A percentile compares a stretch with the other conserved stretches of the same genome.
These are phyloP conservation scores for Fagus sylvatica DNA, from an alignment of 306 rosid genomes.

Conservation along the genomic window DNA sequence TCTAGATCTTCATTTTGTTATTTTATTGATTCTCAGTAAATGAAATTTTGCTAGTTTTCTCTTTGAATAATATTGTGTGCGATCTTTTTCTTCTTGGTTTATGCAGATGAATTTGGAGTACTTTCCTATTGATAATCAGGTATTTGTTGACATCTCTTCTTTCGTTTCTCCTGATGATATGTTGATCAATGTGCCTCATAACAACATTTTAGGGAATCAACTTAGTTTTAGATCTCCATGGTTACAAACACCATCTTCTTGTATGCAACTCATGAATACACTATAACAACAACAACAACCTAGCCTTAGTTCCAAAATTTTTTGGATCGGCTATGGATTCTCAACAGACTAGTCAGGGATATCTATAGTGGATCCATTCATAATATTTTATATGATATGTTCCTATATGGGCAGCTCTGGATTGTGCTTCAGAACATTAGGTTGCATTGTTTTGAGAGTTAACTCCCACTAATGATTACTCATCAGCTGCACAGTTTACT, in stretches of 20 bases:
- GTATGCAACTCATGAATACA: background rate
- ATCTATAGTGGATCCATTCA: too few species aligned
- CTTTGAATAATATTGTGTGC: slow-evolving; percentile 9
- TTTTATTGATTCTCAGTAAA: slow-evolving; percentile 22
- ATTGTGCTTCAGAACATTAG: background rate
- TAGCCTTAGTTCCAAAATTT: too few species aligned
- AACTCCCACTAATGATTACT: background rate
- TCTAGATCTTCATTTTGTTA: slow-evolving; percentile 26
- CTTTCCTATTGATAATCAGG: slow-evolving; percentile 90
- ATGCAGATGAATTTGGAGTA: slow-evolving; percentile 95
- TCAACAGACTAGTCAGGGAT: too few species aligned
- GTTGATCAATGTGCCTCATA: slow-evolving; percentile 1
- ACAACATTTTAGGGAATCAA: background rate
- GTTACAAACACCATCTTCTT: background rate
- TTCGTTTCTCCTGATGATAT: slow-evolving; percentile 13
- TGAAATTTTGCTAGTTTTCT: slow-evolving; percentile 21
- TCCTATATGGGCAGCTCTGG: background rate
- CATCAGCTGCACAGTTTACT: too few species aligned
- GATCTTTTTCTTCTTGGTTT: slow-evolving; percentile 18
- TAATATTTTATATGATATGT: background rate
- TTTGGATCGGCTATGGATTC: too few species aligned
- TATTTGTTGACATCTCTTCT: slow-evolving; percentile 32
- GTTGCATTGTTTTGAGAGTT: background rate
- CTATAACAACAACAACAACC: background rate
- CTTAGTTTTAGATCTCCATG: slow-evolving; percentile 8